phyloP scores from a whole-genome alignment of 75 land plant species.

The Picea glauca region DNA sequence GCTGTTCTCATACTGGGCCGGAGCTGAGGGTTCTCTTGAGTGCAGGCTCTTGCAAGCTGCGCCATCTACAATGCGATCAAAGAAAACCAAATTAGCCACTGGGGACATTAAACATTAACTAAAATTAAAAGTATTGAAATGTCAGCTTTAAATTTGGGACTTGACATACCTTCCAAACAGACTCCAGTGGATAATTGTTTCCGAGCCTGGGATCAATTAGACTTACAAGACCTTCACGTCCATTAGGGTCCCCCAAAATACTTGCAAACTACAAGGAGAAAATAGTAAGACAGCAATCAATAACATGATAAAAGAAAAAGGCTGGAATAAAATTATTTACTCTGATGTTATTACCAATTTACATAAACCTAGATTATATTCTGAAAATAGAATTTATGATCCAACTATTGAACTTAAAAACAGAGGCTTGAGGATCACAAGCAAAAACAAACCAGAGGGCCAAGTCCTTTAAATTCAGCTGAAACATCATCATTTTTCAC shows the following conservation, averaged over 20 bases:
- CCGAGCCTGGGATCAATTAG: slow-evolving; percentile 83
- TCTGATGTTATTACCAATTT: neutral
- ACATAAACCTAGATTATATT: neutral
- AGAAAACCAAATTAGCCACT: slow-evolving; percentile 1
- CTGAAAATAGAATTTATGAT: neutral
- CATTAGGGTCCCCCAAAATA: slow-evolving; percentile 51
- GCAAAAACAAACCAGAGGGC: slow-evolving; percentile 42
- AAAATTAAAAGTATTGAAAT: neutral
- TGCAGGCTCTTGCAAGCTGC: slow-evolving; percentile 80
- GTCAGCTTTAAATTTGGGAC: neutral
- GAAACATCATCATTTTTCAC: slow-evolving; percentile 33
- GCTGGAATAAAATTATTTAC: neutral
- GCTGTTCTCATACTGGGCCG: slow-evolving; percentile 86
- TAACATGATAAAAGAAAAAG: neutral
- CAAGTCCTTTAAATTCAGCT: slow-evolving; percentile 69
- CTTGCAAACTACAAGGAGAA: slow-evolving; percentile 69
- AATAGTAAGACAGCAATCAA: neutral
- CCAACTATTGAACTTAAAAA: neutral
- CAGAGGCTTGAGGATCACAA: neutral
- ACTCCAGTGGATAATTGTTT: slow-evolving; percentile 69
- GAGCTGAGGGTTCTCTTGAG: slow-evolving; percentile 67
- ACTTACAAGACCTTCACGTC: slow-evolving; percentile 44
- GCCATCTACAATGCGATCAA: slow-evolving; percentile 58
- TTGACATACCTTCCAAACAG: slow-evolving; percentile 65
- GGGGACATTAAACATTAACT: neutral